These are phyloP conservation scores for Boletus subparvulus DNA, from an alignment of 768 basidiomycete species.

Conservation along the genomic window DNA sequence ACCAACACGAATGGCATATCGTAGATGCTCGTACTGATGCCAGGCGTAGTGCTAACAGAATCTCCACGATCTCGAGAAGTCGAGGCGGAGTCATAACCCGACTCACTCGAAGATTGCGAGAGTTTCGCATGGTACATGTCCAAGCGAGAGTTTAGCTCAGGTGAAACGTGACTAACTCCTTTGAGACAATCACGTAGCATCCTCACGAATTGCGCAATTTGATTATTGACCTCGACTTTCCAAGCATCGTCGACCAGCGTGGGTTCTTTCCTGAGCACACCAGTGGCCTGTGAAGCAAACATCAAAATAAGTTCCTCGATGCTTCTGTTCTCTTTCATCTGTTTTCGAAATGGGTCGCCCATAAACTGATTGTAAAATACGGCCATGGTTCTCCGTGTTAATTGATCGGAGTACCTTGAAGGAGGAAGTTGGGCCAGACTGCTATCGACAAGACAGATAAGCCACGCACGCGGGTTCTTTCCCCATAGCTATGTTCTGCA, in stretches of 20 bases:
- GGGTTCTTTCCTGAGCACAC: constrained; percentile 86
- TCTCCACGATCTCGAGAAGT: constrained; percentile 56
- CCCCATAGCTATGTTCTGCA: constrained; percentile 93
- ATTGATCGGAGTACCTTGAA: constrained; percentile 81
- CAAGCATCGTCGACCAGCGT: constrained; percentile 81
- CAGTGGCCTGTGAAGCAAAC: constrained; percentile 90
- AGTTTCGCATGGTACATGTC: constrained; percentile 85
- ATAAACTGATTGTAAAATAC: constrained; percentile 91
- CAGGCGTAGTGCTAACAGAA: constrained; percentile 40
- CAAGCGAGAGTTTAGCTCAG: constrained; percentile 77
- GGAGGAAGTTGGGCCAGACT: constrained; percentile 2
- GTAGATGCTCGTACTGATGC: constrained; percentile 45
- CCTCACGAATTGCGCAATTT: constrained; percentile 85
- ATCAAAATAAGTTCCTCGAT: constrained; percentile 96
- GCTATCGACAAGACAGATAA: background rate
- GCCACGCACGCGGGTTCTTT: constrained; percentile 79
- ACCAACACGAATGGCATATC: constrained; percentile 79
- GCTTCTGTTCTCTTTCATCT: constrained; percentile 95
- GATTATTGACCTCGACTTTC: constrained; percentile 91
- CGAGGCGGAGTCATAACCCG: constrained; percentile 66
- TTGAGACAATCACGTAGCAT: constrained; percentile 80
- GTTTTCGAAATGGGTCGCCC: constrained; percentile 78
- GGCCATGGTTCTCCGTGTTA: constrained; percentile 86
- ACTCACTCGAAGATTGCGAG: constrained; percentile 60
- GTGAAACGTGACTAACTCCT: constrained; percentile 71